Percentiles rank a stretch among this genome's conserved stretches.
Evolutionary conservation across 768 basidiomycete genomes (phyloP).

Genomic region (Russula sp.): DNA sequence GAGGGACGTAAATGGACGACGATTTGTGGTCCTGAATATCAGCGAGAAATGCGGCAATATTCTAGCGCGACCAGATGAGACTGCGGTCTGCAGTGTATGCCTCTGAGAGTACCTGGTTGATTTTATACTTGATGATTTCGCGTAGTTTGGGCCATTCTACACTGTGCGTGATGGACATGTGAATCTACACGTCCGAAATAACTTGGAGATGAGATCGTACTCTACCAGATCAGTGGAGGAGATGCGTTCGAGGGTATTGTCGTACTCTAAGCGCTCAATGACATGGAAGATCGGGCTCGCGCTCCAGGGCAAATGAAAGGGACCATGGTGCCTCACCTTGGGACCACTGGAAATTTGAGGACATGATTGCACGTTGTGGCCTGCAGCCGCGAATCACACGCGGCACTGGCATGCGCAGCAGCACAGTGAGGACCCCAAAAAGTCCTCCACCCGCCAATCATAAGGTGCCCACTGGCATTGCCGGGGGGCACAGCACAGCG

Average conservation of each 20-base stretch:
- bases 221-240: conserved; percentile 59
- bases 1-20: conserved; percentile 38
- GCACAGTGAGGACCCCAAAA: too few species aligned
- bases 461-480: too few species aligned
- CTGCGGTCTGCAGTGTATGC: background rate
- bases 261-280: conserved; percentile 40
- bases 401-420: too few species aligned
- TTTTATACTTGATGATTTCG: conserved; percentile 63
- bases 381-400: too few species aligned
- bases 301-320: background rate
- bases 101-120: conserved; percentile 46
- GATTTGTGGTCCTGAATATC: conserved; percentile 25
- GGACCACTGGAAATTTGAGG: conserved; percentile 14
- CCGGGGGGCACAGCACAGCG: too few species aligned
- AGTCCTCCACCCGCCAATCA: too few species aligned
- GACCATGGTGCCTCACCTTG: conserved; percentile 14
- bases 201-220: conserved; percentile 29
- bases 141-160: conserved; percentile 65
- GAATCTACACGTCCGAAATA: background rate
- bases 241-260: conserved; percentile 49
- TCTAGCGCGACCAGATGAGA: conserved; percentile 24
- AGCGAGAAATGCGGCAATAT: conserved; percentile 28
- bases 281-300: background rate
- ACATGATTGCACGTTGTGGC: background rate
- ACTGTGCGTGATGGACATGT: conserved; percentile 30